A percentile compares a stretch with the other conserved stretches of the same genome.
Conservation (phyloP, 345 rosid genomes). For the Gossypium stocksii region DNA sequence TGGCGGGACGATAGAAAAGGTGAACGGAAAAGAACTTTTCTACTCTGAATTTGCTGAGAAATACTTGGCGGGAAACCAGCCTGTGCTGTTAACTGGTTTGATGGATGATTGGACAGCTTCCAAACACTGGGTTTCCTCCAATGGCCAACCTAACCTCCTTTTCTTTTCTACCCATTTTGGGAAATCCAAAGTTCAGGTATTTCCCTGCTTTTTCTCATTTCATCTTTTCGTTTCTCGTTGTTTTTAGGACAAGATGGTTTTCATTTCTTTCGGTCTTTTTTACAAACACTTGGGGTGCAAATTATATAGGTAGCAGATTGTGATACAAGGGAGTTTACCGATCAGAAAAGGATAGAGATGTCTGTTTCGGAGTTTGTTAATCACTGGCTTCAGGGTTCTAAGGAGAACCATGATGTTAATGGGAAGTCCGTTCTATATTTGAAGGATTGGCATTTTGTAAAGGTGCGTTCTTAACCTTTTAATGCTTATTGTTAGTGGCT, state of each 20-base stretch:
- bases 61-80: constrained; percentile 63
- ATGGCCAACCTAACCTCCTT: constrained; percentile 54
- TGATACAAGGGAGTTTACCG: constrained; percentile 64
- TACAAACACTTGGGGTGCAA: constrained; percentile 5
- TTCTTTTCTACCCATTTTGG: constrained; percentile 69
- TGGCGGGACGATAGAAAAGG: constrained; percentile 58
- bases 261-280: background rate
- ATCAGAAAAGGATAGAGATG: constrained; percentile 86
- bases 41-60: constrained; percentile 57
- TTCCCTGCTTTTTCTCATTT: background rate
- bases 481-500: background rate
- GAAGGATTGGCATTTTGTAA: constrained; percentile 96
- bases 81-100: constrained; percentile 67
- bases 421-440: constrained; percentile 53
- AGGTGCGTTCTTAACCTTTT: constrained; percentile 33
- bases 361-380: constrained; percentile 60
- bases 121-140: constrained; percentile 60
- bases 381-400: constrained; percentile 38
- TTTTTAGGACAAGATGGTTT: background rate
- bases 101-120: constrained; percentile 83
- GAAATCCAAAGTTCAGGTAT: constrained; percentile 75
- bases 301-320: constrained; percentile 73
- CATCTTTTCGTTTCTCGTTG: background rate
- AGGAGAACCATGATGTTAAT: constrained; percentile 14
- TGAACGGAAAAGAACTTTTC: constrained; percentile 57